phyloP scores from a whole-genome alignment of 768 basidiomycete species.

The Pleurotus pulmonarius region DNA sequence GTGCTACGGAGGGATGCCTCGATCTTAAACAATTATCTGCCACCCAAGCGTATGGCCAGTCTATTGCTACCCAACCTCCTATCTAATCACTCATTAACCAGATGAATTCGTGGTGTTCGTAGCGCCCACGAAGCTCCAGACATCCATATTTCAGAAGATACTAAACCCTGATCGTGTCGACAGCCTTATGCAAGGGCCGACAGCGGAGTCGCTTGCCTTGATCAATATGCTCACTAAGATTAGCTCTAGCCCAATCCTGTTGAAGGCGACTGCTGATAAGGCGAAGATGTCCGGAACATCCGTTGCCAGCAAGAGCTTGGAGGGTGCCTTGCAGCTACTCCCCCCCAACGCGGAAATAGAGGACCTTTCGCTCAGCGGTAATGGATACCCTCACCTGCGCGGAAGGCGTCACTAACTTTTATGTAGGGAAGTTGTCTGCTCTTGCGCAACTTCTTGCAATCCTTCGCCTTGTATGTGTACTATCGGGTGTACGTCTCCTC shows the following conservation, averaged over 20 bases:
- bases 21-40: slow-evolving; percentile 78
- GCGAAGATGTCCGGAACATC: slow-evolving; percentile 39
- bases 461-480: slow-evolving; percentile 49
- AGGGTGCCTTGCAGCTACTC: slow-evolving; percentile 58
- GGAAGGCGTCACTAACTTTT: slow-evolving; percentile 4
- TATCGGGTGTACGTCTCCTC: neutral
- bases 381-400: slow-evolving; percentile 11
- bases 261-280: slow-evolving; percentile 75
- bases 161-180: slow-evolving; percentile 70
- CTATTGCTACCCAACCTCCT: neutral
- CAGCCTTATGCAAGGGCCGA: slow-evolving; percentile 64
- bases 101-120: slow-evolving; percentile 99
- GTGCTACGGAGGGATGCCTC: slow-evolving; percentile 86
- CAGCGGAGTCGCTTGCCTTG: slow-evolving; percentile 73
- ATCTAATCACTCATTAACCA: slow-evolving; percentile 25
- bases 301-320: slow-evolving; percentile 36
- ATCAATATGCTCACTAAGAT: slow-evolving; percentile 85
- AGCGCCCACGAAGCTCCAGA: slow-evolving; percentile 79
- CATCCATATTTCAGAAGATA: slow-evolving; percentile 73
- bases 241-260: slow-evolving; percentile 86
- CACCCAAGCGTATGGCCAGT: slow-evolving; percentile 75
- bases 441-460: slow-evolving; percentile 59
- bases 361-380: slow-evolving; percentile 81
- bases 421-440: slow-evolving; percentile 68
- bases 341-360: slow-evolving; percentile 58